Evolutionary conservation across 2,329 filamentous ascomycete species (phyloP).

Genomic region (Trichoderma polysporum): DNA sequence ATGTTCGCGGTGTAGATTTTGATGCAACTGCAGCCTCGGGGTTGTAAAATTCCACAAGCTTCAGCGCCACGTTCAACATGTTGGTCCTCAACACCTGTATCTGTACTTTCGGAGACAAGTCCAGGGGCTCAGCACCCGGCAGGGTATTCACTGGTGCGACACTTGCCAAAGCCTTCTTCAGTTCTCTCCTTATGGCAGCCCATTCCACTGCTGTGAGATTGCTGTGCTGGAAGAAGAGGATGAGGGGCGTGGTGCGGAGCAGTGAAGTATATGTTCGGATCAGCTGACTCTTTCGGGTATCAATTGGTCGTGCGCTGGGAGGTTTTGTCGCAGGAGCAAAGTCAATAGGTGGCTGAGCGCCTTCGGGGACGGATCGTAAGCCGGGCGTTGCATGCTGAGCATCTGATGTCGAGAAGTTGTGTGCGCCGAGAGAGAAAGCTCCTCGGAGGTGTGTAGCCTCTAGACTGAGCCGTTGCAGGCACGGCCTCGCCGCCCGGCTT

Average conservation of each 20-base stretch:
- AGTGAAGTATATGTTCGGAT: conserved; percentile 83
- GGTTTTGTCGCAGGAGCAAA: conserved; percentile 71
- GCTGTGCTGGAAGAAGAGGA: conserved; percentile 77
- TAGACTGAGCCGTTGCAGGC: conserved; percentile 24
- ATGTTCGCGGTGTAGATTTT: conserved; percentile 33
- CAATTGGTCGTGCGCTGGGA: conserved; percentile 80
- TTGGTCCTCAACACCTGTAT: conserved; percentile 84
- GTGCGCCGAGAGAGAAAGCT: conserved; percentile 27
- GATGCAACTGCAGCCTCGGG: conserved; percentile 42
- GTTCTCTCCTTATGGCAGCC: conserved; percentile 45
- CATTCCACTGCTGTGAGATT: conserved; percentile 68
- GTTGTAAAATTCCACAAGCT: conserved; percentile 81
- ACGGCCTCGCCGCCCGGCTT: conserved; percentile 23
- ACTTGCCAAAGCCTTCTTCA: conserved; percentile 43
- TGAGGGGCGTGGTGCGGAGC: conserved; percentile 78
- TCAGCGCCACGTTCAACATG: conserved; percentile 82
- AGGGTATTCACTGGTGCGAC: conserved; percentile 38
- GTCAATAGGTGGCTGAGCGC: conserved; percentile 42
- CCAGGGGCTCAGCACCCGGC: conserved; percentile 35
- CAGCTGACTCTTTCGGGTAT: conserved; percentile 88
- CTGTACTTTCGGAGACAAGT: conserved; percentile 63
- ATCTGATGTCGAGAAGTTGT: conserved; percentile 31
- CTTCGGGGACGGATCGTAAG: conserved; percentile 15
- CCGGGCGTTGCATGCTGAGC: conserved; percentile 27
- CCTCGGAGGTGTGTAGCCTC: conserved; percentile 7